These are phyloP conservation scores for Aspergillus viridinutans DNA, from an alignment of 2,329 filamentous ascomycete species.

Conservation along the genomic window DNA sequence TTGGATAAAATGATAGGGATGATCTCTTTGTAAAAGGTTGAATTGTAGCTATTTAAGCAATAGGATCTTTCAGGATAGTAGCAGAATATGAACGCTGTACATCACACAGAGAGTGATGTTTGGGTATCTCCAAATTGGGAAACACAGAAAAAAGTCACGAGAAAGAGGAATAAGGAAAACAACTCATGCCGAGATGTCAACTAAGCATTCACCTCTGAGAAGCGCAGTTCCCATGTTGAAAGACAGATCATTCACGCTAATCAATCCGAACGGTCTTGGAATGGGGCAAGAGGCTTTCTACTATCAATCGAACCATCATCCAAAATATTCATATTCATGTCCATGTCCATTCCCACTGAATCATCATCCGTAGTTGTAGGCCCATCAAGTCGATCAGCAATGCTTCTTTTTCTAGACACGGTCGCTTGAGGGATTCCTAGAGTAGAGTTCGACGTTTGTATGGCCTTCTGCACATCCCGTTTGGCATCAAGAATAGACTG, in stretches of 20 bases:
- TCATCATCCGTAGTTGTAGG: constrained; percentile 13
- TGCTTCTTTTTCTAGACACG: constrained; percentile 27
- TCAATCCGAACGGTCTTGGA: constrained; percentile 23
- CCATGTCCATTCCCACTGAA: constrained; percentile 5
- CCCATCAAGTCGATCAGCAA: constrained; percentile 28
- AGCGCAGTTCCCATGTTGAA: neutral
- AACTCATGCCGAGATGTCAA: neutral
- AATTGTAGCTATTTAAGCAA: neutral
- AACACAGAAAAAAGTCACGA: neutral
- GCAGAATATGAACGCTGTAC: neutral
- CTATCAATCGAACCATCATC: constrained; percentile 14
- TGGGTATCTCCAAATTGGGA: constrained; percentile 4
- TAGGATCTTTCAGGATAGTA: neutral
- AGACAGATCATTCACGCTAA: neutral
- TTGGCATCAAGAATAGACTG: constrained; percentile 41
- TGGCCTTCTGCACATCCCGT: constrained; percentile 36
- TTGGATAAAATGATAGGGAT: neutral
- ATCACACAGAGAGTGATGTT: neutral
- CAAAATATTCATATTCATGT: constrained; percentile 17
- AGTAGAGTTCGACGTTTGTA: constrained; percentile 15
- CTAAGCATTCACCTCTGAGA: neutral
- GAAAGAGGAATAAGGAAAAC: neutral
- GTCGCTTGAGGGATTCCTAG: constrained; percentile 10
- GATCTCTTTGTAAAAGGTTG: neutral
- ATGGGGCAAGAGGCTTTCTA: constrained; percentile 33